Evolutionary conservation across 2,329 filamentous ascomycete genomes (phyloP), one percentile per base, ranked within the genome.

Genomic region (Nemania sp.): DNA sequence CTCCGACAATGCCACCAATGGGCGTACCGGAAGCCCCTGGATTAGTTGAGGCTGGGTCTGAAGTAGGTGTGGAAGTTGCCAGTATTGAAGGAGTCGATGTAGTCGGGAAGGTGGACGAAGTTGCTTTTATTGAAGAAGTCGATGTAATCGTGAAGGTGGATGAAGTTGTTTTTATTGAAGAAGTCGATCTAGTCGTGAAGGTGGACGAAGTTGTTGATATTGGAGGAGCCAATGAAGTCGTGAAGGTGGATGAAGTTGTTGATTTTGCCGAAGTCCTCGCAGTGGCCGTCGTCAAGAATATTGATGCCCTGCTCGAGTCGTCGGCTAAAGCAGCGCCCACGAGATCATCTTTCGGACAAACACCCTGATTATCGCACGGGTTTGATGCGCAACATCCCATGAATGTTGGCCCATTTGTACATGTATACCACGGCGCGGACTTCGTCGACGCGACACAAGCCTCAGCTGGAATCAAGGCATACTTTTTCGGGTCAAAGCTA

Each of bases 361-460:
- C 15, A 9, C 53, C 56, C 1, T 11, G 21, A 13, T 59, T 52
- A 5, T 9, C 17, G 54, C 68, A 70, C 5, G 68, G 60, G 42
- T 68, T 65, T 12, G 58, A 58, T 17, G 21, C 21, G 60, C 69
- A 71, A 59, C 69, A 71, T 3, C 69, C 69, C 13, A 71, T n/a
- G 45, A 71, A 71, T 5, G 65, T 61, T 17, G 56, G 60, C 12
- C 62, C 61, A 32, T 5, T 40, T 10, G 1, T 18, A 60, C 69
- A 71, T 3, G 67, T 69, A 40, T 66, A 71, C 69, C 68, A 71
- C 5, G 17, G 1, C 1, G 40, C 11, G 20, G 15, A 2, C 7
- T 17, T 15, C 7, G 29, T 32, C n/a, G 62, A 46, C 13, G 48
- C 21, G 20, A n/a, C 47, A 47, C 69, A 69, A 25, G 11, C 51